Evolutionary conservation across 1,284 basidiomycete genomes (phyloP), one percentile per base, ranked within the genome.

Genomic region (Inonotus hispidus): DNA sequence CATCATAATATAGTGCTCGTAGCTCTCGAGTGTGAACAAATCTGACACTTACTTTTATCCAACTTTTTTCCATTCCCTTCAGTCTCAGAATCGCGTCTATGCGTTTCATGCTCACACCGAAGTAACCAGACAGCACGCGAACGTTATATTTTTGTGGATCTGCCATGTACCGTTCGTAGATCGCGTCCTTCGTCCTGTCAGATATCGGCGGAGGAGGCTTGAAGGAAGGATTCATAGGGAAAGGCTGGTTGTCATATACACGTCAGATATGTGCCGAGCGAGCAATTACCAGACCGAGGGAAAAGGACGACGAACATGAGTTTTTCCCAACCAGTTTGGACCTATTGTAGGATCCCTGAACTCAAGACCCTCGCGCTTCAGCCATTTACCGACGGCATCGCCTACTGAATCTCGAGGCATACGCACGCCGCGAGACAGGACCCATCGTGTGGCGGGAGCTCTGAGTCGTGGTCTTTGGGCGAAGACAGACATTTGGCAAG

Each of bases 151-250:
- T 66, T 49, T 76, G 66, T 4, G 86, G 88, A 65, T 90, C 74
- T 11, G 65, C 53, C 75, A 87, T 83, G 71, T 80, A 88, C 43
- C 77, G 72, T 1, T 72, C 66, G 70, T 82, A 92, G 43, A 90
- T 82, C 58, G 68, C 70, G 7, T 76, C 75, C 55, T 84, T 81
- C 50, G 83, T 70, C 2, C 69, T 70, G 65, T 92, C 82, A 0
- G 89, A 87, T 39, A 92, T 73, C 8, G 92, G 92, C 7, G 83
- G 73, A 21, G 88, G 87, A 14, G 92, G 92, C 66, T 80, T 82
- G 73, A 93, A 94, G 0, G 87, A 84, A 7, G 82, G 82, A 68
- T 94, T 94, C 72, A 90, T 76, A 14, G 91, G 90, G 71, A 93
- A 94, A 0, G 92, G 91, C 87, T 88, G 47, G n/a, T 6, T 60